Base-by-base conservation (phyloP, 139 green algal species). In the Coccomyxa sp. region DNA sequence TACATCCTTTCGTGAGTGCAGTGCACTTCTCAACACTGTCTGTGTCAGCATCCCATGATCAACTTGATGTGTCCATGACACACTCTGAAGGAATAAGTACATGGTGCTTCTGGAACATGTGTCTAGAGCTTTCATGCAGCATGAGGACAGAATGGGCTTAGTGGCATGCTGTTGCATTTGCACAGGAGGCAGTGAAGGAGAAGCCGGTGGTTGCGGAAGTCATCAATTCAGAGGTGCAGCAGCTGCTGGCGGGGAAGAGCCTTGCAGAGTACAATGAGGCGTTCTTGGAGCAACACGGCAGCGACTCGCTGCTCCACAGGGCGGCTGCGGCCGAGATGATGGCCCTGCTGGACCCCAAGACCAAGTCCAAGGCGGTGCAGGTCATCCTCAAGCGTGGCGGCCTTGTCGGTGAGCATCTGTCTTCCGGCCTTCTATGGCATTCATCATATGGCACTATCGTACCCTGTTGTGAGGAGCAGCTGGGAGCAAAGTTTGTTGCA, bases 311-410 rank as follows among this genome's bases (percentile, higher is more conserved):
- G 82, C 60, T 81, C 28, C 87, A 92, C 59, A 74, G 84, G 27
- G 79, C 89, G 57, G 90, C 90, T 15, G 91, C 85, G 58, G 91
- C 86, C 17, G 85, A 92, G 81, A 82, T 87, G 77, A 58, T 79
- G 63, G 83, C 88, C 23, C 68, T 89, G 27, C 71, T 94, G 76
- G 45, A 86, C 15, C 76, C 88, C 15, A 59, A 17, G 23, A 82
- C 82, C 15, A 85, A 82, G 31, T 58, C 79, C 0, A 63, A 27
- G 7, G 83, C 84, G 13, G 88, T 82, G n/a, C 67, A 79, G 66
- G 59, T 93, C 58, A 18, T 87, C 32, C n/a, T 79, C 67, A 67
- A 84, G 17, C 28, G 63, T 10, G 30, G 58, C 3, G 60, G 51
- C 13, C 30, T 68, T 15, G 27, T 75, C 67, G 32, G 16, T 82